Evolutionary conservation across 305 asterid genomes (phyloP).

Genomic region (Fraxinus velutina): DNA sequence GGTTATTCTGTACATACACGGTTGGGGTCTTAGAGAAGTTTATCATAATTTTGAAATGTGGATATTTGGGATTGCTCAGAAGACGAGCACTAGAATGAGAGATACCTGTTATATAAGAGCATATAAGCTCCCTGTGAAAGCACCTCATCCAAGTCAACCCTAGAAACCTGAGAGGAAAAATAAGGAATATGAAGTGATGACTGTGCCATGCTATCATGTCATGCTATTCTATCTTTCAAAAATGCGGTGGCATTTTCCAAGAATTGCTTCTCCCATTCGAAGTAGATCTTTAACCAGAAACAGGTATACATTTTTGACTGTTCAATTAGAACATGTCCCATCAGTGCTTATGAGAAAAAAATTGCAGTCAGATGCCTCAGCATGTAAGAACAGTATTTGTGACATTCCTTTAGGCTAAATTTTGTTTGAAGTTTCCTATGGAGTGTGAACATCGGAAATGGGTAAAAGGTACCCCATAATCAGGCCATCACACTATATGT

Average conservation of each 20-base stretch:
- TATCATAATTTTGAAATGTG: background rate
- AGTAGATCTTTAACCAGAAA: background rate
- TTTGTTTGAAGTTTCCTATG: background rate
- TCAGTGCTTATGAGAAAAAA: background rate
- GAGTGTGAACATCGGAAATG: background rate
- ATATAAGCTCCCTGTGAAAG: conserved; percentile 96
- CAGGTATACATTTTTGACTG: background rate
- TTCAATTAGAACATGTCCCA: background rate
- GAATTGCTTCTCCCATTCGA: background rate
- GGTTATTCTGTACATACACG: background rate
- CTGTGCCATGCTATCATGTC: background rate
- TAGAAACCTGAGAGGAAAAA: conserved; percentile 50
- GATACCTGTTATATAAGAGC: conserved; percentile 88
- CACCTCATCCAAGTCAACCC: conserved; percentile 75
- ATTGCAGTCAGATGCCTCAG: background rate
- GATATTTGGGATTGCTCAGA: background rate
- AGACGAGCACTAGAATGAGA: background rate
- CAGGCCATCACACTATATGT: background rate
- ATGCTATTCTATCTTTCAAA: background rate
- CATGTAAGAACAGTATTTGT: background rate
- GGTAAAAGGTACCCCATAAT: background rate
- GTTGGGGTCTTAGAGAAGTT: background rate
- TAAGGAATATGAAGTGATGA: conserved; percentile 7
- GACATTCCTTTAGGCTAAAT: background rate
- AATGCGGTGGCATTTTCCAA: background rate